Percentiles rank a stretch among this genome's conserved stretches.
These are phyloP conservation scores for Cronartium quercuum DNA, from an alignment of 1,284 basidiomycete genomes.

Conservation along the genomic window DNA sequence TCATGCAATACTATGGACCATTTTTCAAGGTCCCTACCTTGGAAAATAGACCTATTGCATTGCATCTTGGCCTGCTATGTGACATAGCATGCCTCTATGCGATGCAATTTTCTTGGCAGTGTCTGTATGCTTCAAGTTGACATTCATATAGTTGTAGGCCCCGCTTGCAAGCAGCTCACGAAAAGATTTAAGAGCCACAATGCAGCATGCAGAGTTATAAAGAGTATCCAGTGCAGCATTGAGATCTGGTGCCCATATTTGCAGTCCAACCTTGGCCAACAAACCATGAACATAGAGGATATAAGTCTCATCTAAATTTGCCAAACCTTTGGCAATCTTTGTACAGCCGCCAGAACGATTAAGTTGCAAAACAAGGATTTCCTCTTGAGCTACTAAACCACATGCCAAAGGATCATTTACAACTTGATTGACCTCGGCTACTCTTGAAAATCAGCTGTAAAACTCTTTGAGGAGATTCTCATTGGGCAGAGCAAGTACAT, in stretches of 20 bases:
- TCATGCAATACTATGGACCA: too few species aligned
- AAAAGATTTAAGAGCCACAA: conserved; percentile 8
- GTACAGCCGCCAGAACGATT: conserved; percentile 7
- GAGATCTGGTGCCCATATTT: conserved; percentile 3
- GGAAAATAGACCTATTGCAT: too few species aligned
- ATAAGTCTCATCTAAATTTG: conserved; percentile 1
- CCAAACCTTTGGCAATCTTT: neutral
- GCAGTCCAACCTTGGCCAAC: neutral
- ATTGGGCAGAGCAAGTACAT: conserved; percentile 5
- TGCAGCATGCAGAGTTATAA: conserved; percentile 10
- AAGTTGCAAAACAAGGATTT: neutral
- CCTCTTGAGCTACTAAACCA: neutral
- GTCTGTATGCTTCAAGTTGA: too few species aligned
- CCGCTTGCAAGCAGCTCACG: neutral
- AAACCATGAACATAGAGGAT: conserved; percentile 6
- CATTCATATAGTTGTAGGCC: conserved; percentile 11
- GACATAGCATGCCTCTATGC: too few species aligned
- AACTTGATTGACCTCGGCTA: neutral
- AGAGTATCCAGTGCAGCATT: neutral
- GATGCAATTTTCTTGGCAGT: too few species aligned
- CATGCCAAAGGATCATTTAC: neutral
- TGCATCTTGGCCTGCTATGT: too few species aligned
- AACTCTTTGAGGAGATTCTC: conserved; percentile 3
- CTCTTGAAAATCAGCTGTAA: neutral
- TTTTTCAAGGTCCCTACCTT: too few species aligned